Base-by-base conservation (phyloP, 345 rosid genomes). In the Bruguiera gymnorhiza region DNA sequence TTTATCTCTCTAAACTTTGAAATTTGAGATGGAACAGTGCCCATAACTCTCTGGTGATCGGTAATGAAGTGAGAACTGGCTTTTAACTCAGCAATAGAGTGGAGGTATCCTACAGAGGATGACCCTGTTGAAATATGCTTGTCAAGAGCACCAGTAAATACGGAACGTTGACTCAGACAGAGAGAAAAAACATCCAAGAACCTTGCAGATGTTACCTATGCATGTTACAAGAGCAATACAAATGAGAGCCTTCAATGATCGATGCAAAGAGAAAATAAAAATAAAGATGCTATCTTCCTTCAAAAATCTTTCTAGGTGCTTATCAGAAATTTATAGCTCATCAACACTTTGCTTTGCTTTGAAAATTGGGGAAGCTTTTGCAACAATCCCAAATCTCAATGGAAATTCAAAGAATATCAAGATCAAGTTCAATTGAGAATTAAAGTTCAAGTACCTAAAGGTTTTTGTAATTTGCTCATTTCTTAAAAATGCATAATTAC, bases 181-280 rank as follows among this genome's bases (percentile, higher is more conserved):
- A 83, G 69, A 3, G 97, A 76, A 86, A 94, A 87, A 63, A 79
- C 79, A 81, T 89, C 93, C 86, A 94, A 80, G 76, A 94, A 85
- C 79, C 90, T 82, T 63, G 97, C 88, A 70, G 99, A 89, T 70
- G 85, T 79, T 62, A 90, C 87, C 99, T 95, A 75, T 8, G 51
- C 71, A 77, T 60, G 55, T 34, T 57, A 63, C 34, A 62, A 27
- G 23, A 43, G 27, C 21, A 67, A 5, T 15, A 27, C 9, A 30
- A 31, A 50, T 46, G 11, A 11, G 52, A 65, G 52, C 34, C 56
- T 43, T 63, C n/a, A 15, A 60, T 66, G 43, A 30, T 27, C n/a
- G 8, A 10, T 32, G 27, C 29, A 20, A n/a, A 56, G 8, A 55
- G 48, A 61, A 70, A 71, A 70, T 37, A 29, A 37, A 59, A 46